Percentiles rank a stretch among this genome's conserved stretches.
Conservation (phyloP, 1,139 yeast genomes). For the Wickerhamiella infanticola region DNA sequence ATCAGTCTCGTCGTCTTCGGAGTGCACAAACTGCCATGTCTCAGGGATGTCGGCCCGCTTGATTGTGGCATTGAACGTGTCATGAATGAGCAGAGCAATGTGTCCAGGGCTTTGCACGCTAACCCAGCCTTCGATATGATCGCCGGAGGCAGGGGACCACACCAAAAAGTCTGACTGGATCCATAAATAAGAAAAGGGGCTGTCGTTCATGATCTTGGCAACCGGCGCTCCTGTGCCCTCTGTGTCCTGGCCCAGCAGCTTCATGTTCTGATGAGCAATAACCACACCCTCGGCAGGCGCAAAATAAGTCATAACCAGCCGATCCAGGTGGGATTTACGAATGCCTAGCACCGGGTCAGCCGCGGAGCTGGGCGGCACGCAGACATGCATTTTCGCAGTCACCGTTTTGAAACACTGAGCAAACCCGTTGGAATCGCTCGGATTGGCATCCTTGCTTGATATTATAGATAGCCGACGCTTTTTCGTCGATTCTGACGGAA, state of each 20-base stretch:
- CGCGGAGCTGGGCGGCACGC: constrained; percentile 70
- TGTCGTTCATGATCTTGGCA: constrained; percentile 59
- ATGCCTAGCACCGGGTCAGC: constrained; percentile 61
- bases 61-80: constrained; percentile 88
- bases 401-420: constrained; percentile 52
- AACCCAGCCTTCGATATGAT: constrained; percentile 66
- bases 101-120: constrained; percentile 93
- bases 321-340: constrained; percentile 76
- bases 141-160: constrained; percentile 85
- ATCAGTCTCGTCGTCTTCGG: constrained; percentile 32
- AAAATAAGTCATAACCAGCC: constrained; percentile 71
- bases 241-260: constrained; percentile 28
- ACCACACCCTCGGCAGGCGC: constrained; percentile 67
- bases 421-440: constrained; percentile 22
- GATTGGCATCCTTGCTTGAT: constrained; percentile 17
- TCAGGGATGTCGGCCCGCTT: constrained; percentile 70
- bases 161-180: constrained; percentile 64
- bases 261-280: constrained; percentile 55
- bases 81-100: constrained; percentile 78
- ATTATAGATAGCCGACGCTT: constrained; percentile 11
- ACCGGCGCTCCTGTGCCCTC: constrained; percentile 27
- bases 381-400: constrained; percentile 54
- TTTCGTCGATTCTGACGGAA: constrained; percentile 4
- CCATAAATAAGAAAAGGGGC: constrained; percentile 87
- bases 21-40: constrained; percentile 70